Conservation (phyloP, 2,329 filamentous ascomycete species). For the Aureobasidium melanogenum region DNA sequence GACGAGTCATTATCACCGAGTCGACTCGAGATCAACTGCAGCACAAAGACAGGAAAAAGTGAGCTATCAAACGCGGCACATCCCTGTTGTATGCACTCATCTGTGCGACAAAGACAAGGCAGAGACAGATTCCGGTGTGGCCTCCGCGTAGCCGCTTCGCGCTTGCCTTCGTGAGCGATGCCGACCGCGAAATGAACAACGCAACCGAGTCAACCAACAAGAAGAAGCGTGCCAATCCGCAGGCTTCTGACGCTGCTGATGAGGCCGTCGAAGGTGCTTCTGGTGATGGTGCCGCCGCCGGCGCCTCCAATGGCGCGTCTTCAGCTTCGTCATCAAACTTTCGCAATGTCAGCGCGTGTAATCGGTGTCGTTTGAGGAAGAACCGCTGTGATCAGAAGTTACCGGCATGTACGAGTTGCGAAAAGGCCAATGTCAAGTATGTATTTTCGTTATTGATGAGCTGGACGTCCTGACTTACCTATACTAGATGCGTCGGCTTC, state of each 20-base stretch:
- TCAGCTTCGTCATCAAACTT: constrained; percentile 60
- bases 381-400: constrained; percentile 92
- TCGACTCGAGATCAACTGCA: neutral
- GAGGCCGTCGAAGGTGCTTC: neutral
- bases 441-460: neutral
- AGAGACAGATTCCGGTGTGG: neutral
- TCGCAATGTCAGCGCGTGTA: constrained; percentile 72
- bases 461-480: neutral
- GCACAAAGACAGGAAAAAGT: neutral
- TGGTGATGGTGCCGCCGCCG: neutral
- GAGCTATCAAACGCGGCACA: neutral
- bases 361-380: constrained; percentile 83
- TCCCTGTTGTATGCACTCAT: neutral
- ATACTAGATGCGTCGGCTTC: constrained; percentile 67
- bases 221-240: constrained; percentile 12
- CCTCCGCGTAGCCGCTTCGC: constrained; percentile 9
- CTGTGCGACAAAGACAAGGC: neutral
- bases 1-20: constrained; percentile 1
- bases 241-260: neutral
- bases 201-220: constrained; percentile 8
- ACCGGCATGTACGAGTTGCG: constrained; percentile 82
- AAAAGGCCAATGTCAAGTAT: constrained; percentile 72
- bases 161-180: constrained; percentile 5
- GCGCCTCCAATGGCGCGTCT: constrained; percentile 1
- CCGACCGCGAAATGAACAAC: constrained; percentile 11